Evolutionary conservation across 306 rosid species (phyloP).

Genomic region (Sicyos baderoa): DNA sequence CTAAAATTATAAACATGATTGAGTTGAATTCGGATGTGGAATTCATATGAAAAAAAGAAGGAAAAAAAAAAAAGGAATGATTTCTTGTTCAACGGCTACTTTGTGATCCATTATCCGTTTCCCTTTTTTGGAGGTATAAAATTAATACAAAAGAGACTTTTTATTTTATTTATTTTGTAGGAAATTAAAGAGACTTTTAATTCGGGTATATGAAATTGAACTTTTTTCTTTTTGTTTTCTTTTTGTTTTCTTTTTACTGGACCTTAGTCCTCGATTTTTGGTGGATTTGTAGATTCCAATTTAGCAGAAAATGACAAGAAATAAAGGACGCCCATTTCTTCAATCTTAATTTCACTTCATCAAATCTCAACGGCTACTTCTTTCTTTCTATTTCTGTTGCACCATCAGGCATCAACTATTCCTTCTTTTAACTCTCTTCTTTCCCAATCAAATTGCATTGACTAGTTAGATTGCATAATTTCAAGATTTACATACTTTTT

Average conservation of each 20-base stretch:
- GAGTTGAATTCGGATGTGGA: no score
- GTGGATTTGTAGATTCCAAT: not conserved
- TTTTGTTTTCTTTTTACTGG: not conserved
- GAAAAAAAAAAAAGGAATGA: no score
- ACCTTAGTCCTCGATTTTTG: no score
- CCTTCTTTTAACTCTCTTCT: no score
- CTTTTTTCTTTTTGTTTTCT: not conserved
- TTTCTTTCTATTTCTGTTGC: not conserved
- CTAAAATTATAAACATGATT: no score
- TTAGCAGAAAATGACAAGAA: not conserved
- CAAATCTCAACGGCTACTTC: slow-evolving; percentile 20
- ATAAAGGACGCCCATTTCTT: not conserved
- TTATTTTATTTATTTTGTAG: not conserved
- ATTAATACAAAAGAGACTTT: not conserved
- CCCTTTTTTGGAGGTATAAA: not conserved
- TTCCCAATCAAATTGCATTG: no score
- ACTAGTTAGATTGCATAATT: no score
- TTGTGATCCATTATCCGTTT: not conserved
- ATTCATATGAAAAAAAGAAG: no score
- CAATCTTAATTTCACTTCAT: not conserved
- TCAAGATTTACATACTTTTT: no score
- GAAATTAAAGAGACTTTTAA: not conserved
- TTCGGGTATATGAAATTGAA: not conserved
- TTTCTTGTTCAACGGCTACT: slow-evolving; percentile 3
- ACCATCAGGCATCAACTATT: no score